A percentile compares a stretch with the other conserved stretches of the same genome.
phyloP scores from a whole-genome alignment of 345 rosid genomes.

The Corymbia maculata region DNA sequence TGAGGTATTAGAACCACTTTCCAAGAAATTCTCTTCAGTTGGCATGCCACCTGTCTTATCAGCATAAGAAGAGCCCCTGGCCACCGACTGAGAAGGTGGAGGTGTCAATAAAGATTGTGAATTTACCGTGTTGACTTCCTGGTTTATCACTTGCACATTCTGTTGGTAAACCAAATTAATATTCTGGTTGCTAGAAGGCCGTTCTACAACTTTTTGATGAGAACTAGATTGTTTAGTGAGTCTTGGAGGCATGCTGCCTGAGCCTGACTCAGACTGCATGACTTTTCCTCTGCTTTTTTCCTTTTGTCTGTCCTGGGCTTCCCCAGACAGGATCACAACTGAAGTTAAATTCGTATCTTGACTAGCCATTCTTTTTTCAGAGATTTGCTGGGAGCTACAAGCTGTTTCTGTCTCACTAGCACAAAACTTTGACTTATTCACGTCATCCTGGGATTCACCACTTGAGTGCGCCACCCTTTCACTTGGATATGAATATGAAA shows the following conservation, averaged over 20 bases:
- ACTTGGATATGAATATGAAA: conserved; percentile 21
- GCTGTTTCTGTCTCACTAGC: conserved; percentile 18
- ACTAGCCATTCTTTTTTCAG: conserved; percentile 30
- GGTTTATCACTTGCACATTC: conserved; percentile 19
- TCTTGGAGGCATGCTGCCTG: conserved; percentile 6
- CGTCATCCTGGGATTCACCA: conserved; percentile 24
- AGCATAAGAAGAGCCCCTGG: conserved; percentile 18
- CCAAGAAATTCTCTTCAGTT: conserved; percentile 32
- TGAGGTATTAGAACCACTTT: conserved; percentile 24
- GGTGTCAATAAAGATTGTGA: conserved; percentile 39
- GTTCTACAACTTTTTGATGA: conserved; percentile 15
- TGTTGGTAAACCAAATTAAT: conserved; percentile 18
- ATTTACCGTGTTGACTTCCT: conserved; percentile 23
- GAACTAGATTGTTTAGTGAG: conserved; percentile 15
- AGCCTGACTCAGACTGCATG: conserved; percentile 15
- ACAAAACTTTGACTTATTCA: conserved; percentile 20
- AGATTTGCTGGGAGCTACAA: conserved; percentile 22
- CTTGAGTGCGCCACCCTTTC: conserved; percentile 22
- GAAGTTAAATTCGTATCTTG: conserved; percentile 23
- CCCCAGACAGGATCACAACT: conserved; percentile 15
- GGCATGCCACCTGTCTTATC: conserved; percentile 13
- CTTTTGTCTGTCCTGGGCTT: conserved; percentile 9
- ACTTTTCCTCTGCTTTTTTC: conserved; percentile 24
- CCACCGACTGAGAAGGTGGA: conserved; percentile 44
- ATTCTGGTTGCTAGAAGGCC: conserved; percentile 30